Percentiles rank a stretch among this genome's conserved stretches.
Evolutionary conservation across 2,329 filamentous ascomycete species (phyloP).

Genomic region (Pseudogymnoascus sp.): DNA sequence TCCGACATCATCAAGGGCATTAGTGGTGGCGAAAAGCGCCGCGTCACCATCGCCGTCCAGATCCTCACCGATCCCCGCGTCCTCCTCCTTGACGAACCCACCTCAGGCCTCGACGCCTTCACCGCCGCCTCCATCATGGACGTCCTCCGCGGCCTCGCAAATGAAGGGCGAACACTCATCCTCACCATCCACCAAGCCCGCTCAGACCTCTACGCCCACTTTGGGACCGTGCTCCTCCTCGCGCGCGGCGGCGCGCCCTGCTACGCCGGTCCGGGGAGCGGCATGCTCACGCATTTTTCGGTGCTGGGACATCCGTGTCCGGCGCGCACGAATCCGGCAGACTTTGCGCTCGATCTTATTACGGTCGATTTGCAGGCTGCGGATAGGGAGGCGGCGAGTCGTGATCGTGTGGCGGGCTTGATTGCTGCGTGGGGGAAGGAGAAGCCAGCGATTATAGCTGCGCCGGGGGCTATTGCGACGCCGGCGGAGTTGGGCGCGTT

Average conservation of each 20-base stretch:
- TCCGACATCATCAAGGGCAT: slow-evolving; percentile 68
- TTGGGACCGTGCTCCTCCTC: slow-evolving; percentile 62
- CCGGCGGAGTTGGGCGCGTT: slow-evolving; percentile 66
- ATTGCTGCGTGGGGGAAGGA: slow-evolving; percentile 47
- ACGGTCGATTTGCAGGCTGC: slow-evolving; percentile 65
- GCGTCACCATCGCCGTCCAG: slow-evolving; percentile 70
- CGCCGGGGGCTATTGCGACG: slow-evolving; percentile 36
- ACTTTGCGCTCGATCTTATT: slow-evolving; percentile 69
- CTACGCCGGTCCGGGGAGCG: slow-evolving; percentile 53
- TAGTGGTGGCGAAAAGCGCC: slow-evolving; percentile 69
- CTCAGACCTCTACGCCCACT: slow-evolving; percentile 62
- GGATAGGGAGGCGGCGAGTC: slow-evolving; percentile 51
- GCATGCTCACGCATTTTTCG: slow-evolving; percentile 59
- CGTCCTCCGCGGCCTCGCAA: slow-evolving; percentile 59
- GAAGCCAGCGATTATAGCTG: slow-evolving; percentile 15
- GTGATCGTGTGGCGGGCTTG: slow-evolving; percentile 51
- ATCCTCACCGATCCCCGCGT: slow-evolving; percentile 68
- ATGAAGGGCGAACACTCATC: slow-evolving; percentile 65
- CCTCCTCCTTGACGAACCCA: slow-evolving; percentile 66
- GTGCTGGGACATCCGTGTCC: slow-evolving; percentile 56
- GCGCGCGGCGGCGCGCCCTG: slow-evolving; percentile 60
- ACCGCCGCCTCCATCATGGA: slow-evolving; percentile 70
- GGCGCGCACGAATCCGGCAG: slow-evolving; percentile 63
- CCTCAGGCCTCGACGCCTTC: slow-evolving; percentile 68
- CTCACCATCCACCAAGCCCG: slow-evolving; percentile 73